Evolutionary conservation across 2,329 filamentous ascomycete species (phyloP), one percentile per base, ranked within the genome.

Genomic region (Fonsecaea pedrosoi): DNA sequence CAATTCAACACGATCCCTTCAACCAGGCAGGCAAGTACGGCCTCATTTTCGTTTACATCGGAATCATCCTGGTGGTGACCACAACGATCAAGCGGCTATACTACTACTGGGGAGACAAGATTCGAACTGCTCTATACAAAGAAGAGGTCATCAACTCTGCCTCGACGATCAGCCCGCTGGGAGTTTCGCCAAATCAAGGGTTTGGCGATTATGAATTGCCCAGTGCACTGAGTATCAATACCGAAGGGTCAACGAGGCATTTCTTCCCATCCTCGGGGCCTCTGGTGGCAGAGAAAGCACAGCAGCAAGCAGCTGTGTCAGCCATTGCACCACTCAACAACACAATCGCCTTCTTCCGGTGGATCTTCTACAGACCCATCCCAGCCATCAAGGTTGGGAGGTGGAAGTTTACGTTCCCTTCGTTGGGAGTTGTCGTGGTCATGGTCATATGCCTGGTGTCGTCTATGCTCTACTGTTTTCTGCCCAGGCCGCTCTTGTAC

Each of bases 31-130:
- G 90, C 54, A 96, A 96, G 81, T 97, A 97, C 80, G 92, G 86
- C 1, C 81, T 92, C 60, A 92, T 90, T 65, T 97, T 92, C 88
- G 92, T 94, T 13, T 97, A 96, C 78, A 96, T 97, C 74, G 89
- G 90, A 60, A 78, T 96, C 57, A 87, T 89, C 59, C 78, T 97
- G 67, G 84, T 94, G 70, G 84, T 86, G 34, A 74, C 87, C 62
- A 88, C 94, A 4, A 81, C 90, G 10, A 74, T 90, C 10, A 83
- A 94, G 75, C 88, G 92, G 71, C 84, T 91, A 75, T 97, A 94
- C 84, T 91, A 97, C 78, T 89, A 90, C 72, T 97, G 92, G 90
- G 92, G 94, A 73, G 94, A 97, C 82, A 96, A 95, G 81, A 92
- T 96, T 71, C 88, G 94, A 72, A 91, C 94, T 72, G 94, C 92